Percentiles rank a stretch among this genome's conserved stretches.
Conservation (phyloP, 257 asterid genomes). For the Gynochthodes officinalis region DNA sequence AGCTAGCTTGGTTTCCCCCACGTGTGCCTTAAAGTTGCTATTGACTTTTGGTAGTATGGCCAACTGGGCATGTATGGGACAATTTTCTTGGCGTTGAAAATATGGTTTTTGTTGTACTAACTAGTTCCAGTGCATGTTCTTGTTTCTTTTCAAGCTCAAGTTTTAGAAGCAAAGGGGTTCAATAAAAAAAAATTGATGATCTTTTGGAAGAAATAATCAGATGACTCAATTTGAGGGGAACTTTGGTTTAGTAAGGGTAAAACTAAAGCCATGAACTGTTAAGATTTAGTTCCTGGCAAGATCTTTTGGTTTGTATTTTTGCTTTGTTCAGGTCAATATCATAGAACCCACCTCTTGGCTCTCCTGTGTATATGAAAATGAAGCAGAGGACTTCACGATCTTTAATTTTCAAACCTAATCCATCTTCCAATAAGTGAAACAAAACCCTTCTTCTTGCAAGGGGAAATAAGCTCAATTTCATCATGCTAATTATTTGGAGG, state of each 20-base stretch:
- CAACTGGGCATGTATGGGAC: conserved; percentile 8
- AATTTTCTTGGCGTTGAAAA: neutral
- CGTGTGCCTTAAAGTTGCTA: conserved; percentile 53
- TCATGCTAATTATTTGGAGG: neutral
- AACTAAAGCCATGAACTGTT: neutral
- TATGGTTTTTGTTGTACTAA: neutral
- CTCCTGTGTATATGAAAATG: neutral
- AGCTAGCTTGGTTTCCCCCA: conserved; percentile 24
- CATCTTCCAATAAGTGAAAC: neutral
- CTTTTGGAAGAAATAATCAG: neutral
- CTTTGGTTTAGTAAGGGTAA: neutral
- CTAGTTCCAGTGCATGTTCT: neutral
- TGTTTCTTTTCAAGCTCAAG: conserved; percentile 5
- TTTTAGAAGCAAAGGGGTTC: conserved; percentile 7
- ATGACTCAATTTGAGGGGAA: conserved; percentile 1
- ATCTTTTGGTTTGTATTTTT: conserved; percentile 11
- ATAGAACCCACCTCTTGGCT: conserved; percentile 13
- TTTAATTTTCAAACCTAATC: neutral
- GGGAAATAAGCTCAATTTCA: neutral
- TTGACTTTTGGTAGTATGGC: conserved; percentile 59
- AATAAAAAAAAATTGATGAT: no score
- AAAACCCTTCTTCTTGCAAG: neutral
- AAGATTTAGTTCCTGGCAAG: conserved; percentile 13
- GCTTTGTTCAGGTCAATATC: neutral
- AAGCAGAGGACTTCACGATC: neutral